These are phyloP conservation scores for Stephanodiscus minutulus DNA, from an alignment of 108 stramenopile species.

Conservation along the genomic window DNA sequence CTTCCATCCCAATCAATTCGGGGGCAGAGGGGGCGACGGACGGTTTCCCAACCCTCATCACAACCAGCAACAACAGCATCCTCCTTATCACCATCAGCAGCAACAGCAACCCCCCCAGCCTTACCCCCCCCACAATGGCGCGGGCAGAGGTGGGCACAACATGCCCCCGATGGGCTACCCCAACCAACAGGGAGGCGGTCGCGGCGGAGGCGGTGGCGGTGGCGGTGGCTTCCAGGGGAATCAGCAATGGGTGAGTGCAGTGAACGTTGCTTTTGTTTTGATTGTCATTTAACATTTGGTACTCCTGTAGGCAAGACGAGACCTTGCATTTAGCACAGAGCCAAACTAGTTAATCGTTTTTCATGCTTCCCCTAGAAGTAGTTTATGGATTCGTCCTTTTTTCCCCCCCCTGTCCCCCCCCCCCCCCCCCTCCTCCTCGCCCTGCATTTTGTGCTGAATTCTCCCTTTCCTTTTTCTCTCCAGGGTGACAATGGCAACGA, in stretches of 20 bases:
- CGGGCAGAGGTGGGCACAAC: constrained; percentile 3
- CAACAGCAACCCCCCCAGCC: constrained; percentile 2
- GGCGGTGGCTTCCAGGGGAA: constrained; percentile 9
- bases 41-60: constrained; percentile 1
- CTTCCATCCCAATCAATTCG: constrained; percentile 2
- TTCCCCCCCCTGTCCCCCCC: not conserved
- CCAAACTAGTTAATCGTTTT: not conserved
- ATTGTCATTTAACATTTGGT: not conserved
- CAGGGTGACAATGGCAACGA: constrained; percentile 15
- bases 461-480: not conserved
- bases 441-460: not conserved
- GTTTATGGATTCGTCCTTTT: constrained; percentile 4
- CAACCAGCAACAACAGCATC: not conserved
- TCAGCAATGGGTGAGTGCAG: constrained; percentile 20
- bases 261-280: not conserved
- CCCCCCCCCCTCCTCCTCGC: not conserved
- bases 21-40: constrained; percentile 14
- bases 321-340: not conserved
- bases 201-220: too few species aligned
- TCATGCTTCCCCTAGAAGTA: constrained; percentile 3
- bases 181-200: constrained; percentile 8
- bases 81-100: not conserved
- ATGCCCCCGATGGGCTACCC: constrained; percentile 8
- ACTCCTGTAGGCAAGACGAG: not conserved
- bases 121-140: constrained; percentile 3